Conservation (phyloP, 2,329 filamentous ascomycete genomes). For the Phaeosphaeria sp. region DNA sequence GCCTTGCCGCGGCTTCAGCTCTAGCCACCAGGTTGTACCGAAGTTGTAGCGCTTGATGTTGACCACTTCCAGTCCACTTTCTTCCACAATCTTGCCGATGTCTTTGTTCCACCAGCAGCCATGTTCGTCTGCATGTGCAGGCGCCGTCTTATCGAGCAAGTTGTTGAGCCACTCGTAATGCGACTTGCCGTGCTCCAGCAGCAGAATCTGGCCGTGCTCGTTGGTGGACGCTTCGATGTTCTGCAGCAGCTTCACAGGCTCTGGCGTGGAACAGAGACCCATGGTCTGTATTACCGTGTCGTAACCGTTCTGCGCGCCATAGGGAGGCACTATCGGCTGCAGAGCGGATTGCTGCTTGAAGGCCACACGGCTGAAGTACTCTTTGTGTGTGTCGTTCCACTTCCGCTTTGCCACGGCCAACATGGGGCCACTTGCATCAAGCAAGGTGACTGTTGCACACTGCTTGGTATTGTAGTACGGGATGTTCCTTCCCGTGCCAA, state of each 20-base stretch:
- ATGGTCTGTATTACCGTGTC: conserved; percentile 61
- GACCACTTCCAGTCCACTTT: conserved; percentile 57
- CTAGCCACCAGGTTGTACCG: conserved; percentile 59
- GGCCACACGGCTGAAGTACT: conserved; percentile 46
- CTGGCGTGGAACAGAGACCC: conserved; percentile 58
- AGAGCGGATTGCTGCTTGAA: conserved; percentile 56
- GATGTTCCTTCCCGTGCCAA: conserved; percentile 58
- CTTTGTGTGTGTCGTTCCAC: conserved; percentile 52
- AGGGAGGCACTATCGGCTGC: conserved; percentile 52
- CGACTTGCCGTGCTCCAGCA: conserved; percentile 59
- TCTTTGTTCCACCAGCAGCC: conserved; percentile 63
- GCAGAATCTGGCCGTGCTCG: conserved; percentile 53
- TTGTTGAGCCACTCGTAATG: conserved; percentile 57
- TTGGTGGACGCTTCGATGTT: conserved; percentile 54
- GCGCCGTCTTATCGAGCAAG: conserved; percentile 54
- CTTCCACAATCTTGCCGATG: conserved; percentile 56
- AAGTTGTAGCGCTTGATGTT: conserved; percentile 54
- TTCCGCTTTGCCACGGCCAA: conserved; percentile 57
- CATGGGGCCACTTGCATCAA: conserved; percentile 58
- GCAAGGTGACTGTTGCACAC: conserved; percentile 54
- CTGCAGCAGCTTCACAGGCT: conserved; percentile 53
- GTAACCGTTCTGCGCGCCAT: conserved; percentile 50
- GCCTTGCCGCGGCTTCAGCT: conserved; percentile 52
- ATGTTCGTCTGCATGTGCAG: conserved; percentile 56
- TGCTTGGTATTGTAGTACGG: conserved; percentile 52